Evolutionary conservation across 176 grass and related monocot species (phyloP).

Genomic region (Oryza australiensis): DNA sequence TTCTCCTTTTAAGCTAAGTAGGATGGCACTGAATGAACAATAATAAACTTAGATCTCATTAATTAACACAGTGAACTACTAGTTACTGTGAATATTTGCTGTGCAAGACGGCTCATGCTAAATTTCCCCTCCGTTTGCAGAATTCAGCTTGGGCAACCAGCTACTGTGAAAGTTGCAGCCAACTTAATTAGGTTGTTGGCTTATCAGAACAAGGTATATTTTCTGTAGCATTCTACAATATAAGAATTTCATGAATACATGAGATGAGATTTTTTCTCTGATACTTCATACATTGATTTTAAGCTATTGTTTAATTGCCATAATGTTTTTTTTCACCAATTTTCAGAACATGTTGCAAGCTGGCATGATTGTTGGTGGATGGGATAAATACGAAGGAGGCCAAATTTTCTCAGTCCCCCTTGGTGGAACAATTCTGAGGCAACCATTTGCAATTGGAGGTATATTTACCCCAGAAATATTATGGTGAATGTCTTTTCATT

Average conservation of each 20-base stretch:
- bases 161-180: conserved; percentile 90
- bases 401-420: conserved; percentile 94
- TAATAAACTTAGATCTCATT: background rate
- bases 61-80: background rate
- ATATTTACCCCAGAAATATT: background rate
- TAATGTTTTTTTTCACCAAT: conserved; percentile 5
- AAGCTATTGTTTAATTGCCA: background rate
- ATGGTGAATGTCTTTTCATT: background rate
- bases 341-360: conserved; percentile 93
- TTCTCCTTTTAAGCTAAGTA: background rate
- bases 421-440: conserved; percentile 86
- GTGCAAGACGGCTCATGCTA: conserved; percentile 32
- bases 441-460: conserved; percentile 97
- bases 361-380: conserved; percentile 93
- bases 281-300: background rate
- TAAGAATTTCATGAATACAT: background rate
- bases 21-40: background rate
- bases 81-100: background rate
- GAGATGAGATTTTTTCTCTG: background rate
- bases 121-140: conserved; percentile 36
- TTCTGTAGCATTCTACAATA: background rate
- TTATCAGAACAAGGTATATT: conserved; percentile 91
- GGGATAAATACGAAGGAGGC: conserved; percentile 96
- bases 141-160: conserved; percentile 90
- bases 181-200: conserved; percentile 94